phyloP scores from a whole-genome alignment of 257 asterid species.

The Solanum virginianum region DNA sequence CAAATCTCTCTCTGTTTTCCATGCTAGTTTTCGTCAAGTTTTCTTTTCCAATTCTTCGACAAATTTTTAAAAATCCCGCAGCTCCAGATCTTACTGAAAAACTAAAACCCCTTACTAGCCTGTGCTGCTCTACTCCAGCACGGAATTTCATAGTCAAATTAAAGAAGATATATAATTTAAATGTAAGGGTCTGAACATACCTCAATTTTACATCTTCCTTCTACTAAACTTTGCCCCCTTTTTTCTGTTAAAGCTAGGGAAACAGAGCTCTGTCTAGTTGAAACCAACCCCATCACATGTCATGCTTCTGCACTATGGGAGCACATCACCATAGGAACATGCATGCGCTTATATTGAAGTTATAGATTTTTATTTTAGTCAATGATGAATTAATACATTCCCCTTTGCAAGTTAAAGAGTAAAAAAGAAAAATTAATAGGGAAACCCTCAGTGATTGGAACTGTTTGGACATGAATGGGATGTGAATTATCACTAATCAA shows the following conservation, averaged over 20 bases:
- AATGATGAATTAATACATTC: background rate
- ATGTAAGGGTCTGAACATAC: background rate
- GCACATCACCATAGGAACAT: background rate
- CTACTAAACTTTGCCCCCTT: background rate
- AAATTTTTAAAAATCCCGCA: background rate
- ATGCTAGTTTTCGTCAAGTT: background rate
- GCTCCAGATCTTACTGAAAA: background rate
- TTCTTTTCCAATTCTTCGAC: background rate
- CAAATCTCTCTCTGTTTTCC: background rate
- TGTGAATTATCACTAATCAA: background rate
- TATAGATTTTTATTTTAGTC: background rate
- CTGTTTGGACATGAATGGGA: background rate
- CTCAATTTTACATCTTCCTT: background rate
- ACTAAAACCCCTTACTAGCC: background rate
- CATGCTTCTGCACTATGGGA: background rate
- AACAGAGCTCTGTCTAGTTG: background rate
- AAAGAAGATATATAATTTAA: background rate
- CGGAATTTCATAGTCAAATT: background rate
- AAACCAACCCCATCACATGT: background rate
- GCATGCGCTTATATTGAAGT: background rate
- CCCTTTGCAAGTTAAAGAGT: background rate
- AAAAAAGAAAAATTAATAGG: background rate
- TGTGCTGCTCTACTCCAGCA: background rate
- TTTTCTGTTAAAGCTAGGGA: background rate
- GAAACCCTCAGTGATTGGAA: background rate